A percentile compares a stretch with the other conserved stretches of the same genome.
Conservation (phyloP, 805 yeast species). For the Ogataea populi-albae region DNA sequence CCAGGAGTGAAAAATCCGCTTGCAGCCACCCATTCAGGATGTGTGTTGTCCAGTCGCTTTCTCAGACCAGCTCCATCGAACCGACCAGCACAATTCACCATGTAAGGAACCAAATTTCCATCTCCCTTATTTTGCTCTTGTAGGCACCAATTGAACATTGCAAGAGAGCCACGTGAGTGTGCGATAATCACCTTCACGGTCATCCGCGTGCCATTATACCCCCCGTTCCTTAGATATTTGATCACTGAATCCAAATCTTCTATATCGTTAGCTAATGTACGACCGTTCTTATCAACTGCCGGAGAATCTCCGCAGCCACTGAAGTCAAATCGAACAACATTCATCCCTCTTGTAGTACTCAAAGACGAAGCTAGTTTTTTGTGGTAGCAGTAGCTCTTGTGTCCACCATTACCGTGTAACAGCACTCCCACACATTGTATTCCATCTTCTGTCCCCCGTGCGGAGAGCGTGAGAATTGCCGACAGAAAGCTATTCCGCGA, state of each 20-base stretch:
- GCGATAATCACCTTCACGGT: slow-evolving; percentile 58
- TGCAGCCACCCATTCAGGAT: slow-evolving; percentile 39
- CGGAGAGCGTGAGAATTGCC: no score
- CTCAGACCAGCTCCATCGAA: slow-evolving; percentile 49
- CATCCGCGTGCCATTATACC: slow-evolving; percentile 37
- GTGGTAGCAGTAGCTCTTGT: slow-evolving; percentile 76
- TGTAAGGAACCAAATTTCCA: slow-evolving; percentile 45
- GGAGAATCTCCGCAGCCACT: slow-evolving; percentile 78
- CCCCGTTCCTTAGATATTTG: slow-evolving; percentile 28
- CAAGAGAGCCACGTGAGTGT: slow-evolving; percentile 79
- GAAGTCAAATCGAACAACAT: slow-evolving; percentile 76
- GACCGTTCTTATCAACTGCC: slow-evolving; percentile 49
- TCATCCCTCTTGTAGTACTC: slow-evolving; percentile 57
- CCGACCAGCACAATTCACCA: slow-evolving; percentile 75
- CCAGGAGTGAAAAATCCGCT: slow-evolving; percentile 41
- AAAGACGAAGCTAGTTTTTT: slow-evolving; percentile 56
- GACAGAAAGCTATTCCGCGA: no score
- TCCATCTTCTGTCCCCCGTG: no score
- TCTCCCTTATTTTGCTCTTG: slow-evolving; percentile 36
- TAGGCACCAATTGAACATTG: slow-evolving; percentile 71
- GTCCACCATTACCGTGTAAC: slow-evolving; percentile 85
- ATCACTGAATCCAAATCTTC: slow-evolving; percentile 59
- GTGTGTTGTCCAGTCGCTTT: slow-evolving; percentile 33
- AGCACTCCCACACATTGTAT: no score
- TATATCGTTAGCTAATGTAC: slow-evolving; percentile 61